Percentiles rank a stretch among this genome's conserved stretches.
Evolutionary conservation across 257 asterid genomes (phyloP).

Genomic region (Eucommia ulmoides): DNA sequence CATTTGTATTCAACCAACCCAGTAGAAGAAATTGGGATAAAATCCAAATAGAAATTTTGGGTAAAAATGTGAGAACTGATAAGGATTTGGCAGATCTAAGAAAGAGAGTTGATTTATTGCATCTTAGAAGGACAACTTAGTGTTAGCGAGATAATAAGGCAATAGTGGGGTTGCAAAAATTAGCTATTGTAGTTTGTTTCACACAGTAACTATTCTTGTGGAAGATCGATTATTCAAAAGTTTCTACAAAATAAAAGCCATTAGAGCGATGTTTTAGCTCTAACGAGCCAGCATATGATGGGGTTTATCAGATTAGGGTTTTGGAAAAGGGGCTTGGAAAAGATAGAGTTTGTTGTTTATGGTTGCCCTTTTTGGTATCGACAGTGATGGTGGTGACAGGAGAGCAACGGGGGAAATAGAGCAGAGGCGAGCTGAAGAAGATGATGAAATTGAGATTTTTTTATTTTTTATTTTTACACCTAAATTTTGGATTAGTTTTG

Average conservation of each 20-base stretch:
- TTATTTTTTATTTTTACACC: no score
- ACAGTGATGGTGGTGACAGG: no score
- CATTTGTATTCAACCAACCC: background rate
- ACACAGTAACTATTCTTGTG: background rate
- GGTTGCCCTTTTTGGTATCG: no score
- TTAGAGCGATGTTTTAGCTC: background rate
- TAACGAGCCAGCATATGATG: background rate
- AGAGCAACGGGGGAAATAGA: no score
- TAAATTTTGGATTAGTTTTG: no score
- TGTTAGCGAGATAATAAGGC: background rate
- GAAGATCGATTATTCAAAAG: background rate
- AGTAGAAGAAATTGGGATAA: slow-evolving; percentile 7
- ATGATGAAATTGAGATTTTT: no score
- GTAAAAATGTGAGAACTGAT: background rate
- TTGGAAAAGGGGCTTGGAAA: no score
- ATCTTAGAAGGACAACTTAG: background rate
- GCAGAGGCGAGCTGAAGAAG: no score
- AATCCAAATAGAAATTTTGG: slow-evolving; percentile 10
- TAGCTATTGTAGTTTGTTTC: background rate
- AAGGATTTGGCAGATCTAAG: background rate
- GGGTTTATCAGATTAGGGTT: no score
- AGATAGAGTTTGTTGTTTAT: no score
- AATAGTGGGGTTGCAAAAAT: background rate
- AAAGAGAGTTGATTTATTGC: background rate
- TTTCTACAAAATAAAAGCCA: background rate